Base-by-base conservation (phyloP, 2,329 filamentous ascomycete genomes). In the Ciborinia camelliae region DNA sequence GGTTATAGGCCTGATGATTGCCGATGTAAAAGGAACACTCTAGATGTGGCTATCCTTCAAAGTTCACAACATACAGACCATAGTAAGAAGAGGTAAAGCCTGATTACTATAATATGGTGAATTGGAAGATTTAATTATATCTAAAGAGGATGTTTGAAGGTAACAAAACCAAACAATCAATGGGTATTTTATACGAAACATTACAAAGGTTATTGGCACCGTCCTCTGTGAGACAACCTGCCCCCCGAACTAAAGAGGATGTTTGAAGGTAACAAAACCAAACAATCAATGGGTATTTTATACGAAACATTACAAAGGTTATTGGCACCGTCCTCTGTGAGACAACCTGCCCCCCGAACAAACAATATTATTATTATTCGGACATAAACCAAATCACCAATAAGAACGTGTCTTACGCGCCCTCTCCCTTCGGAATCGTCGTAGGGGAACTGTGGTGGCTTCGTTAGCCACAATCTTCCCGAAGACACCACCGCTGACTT, bases 401-500 rank as follows among this genome's bases (percentile, higher is more conserved):
- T 12, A 55, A 39, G 23, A 55, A 20, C n/a, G 20, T 3, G 23
- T 23, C 15, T 30, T 12, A 15, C 4, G 3, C 2, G 28, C 10
- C n/a, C 6, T 55, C 5, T 10, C n/a, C 23, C 23, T 20, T 55
- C 9, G 43, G 8, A 41, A n/a, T 9, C 53, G 15, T 41, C 53
- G 37, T 20, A 53, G 23, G 2, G 59, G 59, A 37, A 62, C 59
- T 14, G 59, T 62, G 32, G 59, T 53, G 9, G 48, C 23, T 18
- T 62, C 32, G 20, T 62, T 28, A 23, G 37, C 26, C 10, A 32
- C 18, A 30, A 52, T 26, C 35, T 62, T 3, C 20, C 59, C 48
- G 3, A 53, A 26, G 5, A 53, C 37, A 15, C 59, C 59, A 6
- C 59, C 59, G 28, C 26, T 23, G 15, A 62, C 45, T 45, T 28